Evolutionary conservation across 2,329 filamentous ascomycete species (phyloP), one percentile per base, ranked within the genome.

Genomic region (Sporothrix variecibatus): DNA sequence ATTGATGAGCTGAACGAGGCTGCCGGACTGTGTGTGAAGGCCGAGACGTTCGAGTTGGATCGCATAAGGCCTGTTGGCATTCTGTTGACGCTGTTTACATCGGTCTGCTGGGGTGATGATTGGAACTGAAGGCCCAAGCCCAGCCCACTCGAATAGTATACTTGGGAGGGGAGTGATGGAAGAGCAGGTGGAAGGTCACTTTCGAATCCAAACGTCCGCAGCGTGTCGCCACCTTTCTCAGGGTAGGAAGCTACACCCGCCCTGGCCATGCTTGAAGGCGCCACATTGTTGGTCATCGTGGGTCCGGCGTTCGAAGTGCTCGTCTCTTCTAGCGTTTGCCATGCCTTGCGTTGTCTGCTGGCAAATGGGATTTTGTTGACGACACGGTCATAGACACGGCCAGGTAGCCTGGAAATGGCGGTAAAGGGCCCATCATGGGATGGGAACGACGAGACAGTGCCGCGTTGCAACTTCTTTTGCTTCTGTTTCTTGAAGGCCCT

Each of bases 341-440:
- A 81, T 4, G 76, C 71, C 49, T 75, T 69, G 23, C 74, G 76
- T 5, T 76, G 75, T 11, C 76, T 76, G 7, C 75, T 79, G 23
- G 85, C 74, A 68, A 84, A 82, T 0, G 84, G 82, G 0, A 85
- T 75, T 53, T 79, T 82, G 69, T 78, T 78, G 5, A 80, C 75
- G 6, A 83, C 34, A 1, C 56, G 72, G 0, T 53, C 53, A 12
- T 74, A 73, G 6, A 75, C n/a, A 7, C 76, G 76, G 0, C 73
- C 69, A 11, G 76, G 60, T 20, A 75, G 49, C 8, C 46, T 64
- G n/a, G 65, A 8, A n/a, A 56, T 15, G 15, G 46, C 53, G 8
- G 70, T 53, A 2, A 73, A 62, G 15, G 56, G 60, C 0, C 74
- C 70, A 51, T 75, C 72, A 9, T 72, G 75, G 23, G 73, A 58